Base-by-base conservation (phyloP, 306 rosid genomes). In the Pueraria montana region DNA sequence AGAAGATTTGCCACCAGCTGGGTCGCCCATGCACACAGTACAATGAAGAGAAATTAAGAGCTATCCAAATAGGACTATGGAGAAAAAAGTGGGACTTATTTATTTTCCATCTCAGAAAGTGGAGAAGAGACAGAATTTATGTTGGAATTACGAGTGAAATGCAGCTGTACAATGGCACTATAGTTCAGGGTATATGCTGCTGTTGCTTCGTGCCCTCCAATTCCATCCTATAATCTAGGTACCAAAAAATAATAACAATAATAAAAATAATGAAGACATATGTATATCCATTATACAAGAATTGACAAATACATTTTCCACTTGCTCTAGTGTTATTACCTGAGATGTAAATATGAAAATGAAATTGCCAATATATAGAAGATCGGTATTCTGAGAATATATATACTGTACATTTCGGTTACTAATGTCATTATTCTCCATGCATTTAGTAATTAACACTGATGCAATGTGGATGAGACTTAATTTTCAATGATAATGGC, bases 1-100 rank as follows among this genome's bases (percentile, higher is more conserved):
- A 65, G 76, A 65, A 12, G 36, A 82, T 73, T 72, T 63, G 59
- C 6, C 10, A 11, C 11, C n/a, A 59, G 34, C 64, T 58, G 32
- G 64, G 6, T 21, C 16, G 34, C 66, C n/a, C 66, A 26, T 21
- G 66, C 67, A 61, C 67, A 13, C 38, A 26, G 18, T n/a, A 63
- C 8, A 63, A 27, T 13, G 68, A 63, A 63, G 4, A 14, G 69
- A 62, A 62, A 27, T 62, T 27, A 30, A 61, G 66, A 61, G 66
- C 66, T 12, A 11, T 61, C n/a, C n/a, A 26, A 23, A 23, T 24
- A 24, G 36, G 18, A 21, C 62, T 55, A 8, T 2, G 63, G 32
- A 20, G 1, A 56, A 56, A 56, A 56, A n/a, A 50, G 21, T 50
- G 1, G 21, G 13, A 56, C 1, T 20, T 20, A 56, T 21, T 10